Conservation (phyloP, 129 eudicot genomes). For the Pseudognaphalium luteoalbum region DNA sequence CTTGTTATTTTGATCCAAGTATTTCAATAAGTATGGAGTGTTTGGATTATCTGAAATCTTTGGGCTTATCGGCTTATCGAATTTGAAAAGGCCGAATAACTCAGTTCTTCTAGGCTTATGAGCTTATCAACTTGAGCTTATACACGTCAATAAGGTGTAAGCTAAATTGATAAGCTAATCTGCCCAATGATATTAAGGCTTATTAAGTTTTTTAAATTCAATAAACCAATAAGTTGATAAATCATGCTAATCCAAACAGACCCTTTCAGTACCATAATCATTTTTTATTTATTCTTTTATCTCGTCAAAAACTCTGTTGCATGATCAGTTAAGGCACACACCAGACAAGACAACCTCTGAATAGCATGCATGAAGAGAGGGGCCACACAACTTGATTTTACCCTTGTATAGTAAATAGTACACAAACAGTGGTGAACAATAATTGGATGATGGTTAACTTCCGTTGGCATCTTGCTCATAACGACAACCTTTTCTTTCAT, state of each 20-base stretch:
- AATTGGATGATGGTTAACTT: conserved; percentile 23
- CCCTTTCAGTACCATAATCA: neutral
- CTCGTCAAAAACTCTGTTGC: neutral
- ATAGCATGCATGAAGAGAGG: conserved; percentile 21
- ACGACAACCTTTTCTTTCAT: conserved; percentile 16
- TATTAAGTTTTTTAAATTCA: neutral
- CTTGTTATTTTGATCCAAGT: too few species aligned
- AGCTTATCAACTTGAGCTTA: too few species aligned
- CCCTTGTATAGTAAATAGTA: conserved; percentile 27
- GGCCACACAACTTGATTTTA: conserved; percentile 24
- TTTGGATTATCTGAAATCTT: too few species aligned
- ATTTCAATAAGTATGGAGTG: too few species aligned
- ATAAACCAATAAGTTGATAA: neutral
- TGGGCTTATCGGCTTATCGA: too few species aligned
- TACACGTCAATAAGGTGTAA: too few species aligned
- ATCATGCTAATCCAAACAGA: neutral
- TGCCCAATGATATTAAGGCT: neutral
- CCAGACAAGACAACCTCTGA: conserved; percentile 14
- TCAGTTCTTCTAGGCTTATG: too few species aligned
- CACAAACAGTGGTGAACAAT: conserved; percentile 19
- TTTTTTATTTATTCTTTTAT: neutral
- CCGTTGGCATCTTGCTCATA: conserved; percentile 25
- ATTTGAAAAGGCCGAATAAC: too few species aligned
- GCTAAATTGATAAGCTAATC: neutral
- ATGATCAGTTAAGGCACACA: neutral